Evolutionary conservation across 2,329 filamentous ascomycete species (phyloP).

Genomic region (Fusarium dimerum): DNA sequence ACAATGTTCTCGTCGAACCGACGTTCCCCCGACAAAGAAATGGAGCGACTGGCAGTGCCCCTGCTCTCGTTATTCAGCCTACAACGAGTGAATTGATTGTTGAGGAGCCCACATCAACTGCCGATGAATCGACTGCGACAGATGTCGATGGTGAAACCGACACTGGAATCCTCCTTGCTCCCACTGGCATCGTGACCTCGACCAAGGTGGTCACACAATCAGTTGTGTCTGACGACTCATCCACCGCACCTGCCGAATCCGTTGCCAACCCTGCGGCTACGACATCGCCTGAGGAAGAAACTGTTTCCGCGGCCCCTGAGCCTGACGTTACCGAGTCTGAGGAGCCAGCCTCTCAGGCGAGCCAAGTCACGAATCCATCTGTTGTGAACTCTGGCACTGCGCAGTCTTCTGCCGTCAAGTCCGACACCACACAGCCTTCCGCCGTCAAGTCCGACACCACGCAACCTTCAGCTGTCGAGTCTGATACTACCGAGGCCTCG

Average conservation of each 20-base stretch:
- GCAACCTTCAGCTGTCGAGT: background rate
- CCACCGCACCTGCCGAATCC: slow-evolving; percentile 3
- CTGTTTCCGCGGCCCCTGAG: slow-evolving; percentile 2
- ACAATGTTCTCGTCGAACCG: slow-evolving; percentile 14
- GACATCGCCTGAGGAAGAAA: slow-evolving; percentile 9
- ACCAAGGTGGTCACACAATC: slow-evolving; percentile 14
- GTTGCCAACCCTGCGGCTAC: slow-evolving; percentile 8
- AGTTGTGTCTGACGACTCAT: background rate
- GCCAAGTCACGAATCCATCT: no score
- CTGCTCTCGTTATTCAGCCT: slow-evolving; percentile 21
- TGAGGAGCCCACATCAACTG: slow-evolving; percentile 13
- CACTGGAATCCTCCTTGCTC: slow-evolving; percentile 28
- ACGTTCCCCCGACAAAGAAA: slow-evolving; percentile 8
- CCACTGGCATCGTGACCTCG: slow-evolving; percentile 26
- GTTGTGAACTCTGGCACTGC: no score
- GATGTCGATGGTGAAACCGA: slow-evolving; percentile 15
- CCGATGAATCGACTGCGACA: slow-evolving; percentile 4
- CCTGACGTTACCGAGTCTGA: slow-evolving; percentile 1
- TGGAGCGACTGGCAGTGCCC: slow-evolving; percentile 19
- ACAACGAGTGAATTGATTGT: slow-evolving; percentile 14
- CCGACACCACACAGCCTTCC: background rate
- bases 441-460: background rate
- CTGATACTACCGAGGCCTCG: background rate
- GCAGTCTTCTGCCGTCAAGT: background rate
- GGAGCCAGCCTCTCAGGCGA: background rate